Base-by-base conservation (phyloP, 345 rosid genomes). In the Ceriops tagal region DNA sequence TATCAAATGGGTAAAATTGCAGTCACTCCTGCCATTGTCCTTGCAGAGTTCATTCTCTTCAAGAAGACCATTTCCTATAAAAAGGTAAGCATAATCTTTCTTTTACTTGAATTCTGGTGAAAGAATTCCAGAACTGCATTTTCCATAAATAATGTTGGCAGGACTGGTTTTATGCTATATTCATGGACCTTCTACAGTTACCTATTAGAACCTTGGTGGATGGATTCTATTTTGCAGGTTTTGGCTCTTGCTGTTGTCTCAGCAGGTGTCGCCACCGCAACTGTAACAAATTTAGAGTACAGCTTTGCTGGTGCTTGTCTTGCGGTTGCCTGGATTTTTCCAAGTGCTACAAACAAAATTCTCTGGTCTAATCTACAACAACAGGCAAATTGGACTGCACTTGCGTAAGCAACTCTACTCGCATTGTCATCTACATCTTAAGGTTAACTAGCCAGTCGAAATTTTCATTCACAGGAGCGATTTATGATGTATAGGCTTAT, bases 1-100 rank as follows among this genome's bases (percentile, higher is more conserved):
- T 95, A 95, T 77, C 99, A 92, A 77, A 90, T 92, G 99, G 92
- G 92, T 69, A 92, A 95, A 83, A 92, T 95, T 56, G 98, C 98
- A 2, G 98, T 95, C 70, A 95, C 98, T 70, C 98, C 99, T 15
- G 87, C 98, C 37, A 90, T 95, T 70, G 96, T 89, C 65, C 82
- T 95, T 47, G 85, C 93, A 1, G 99, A 95, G 73, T 92, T 92
- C 71, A 39, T 87, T 20, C 87, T 87, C 46, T 84, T 81, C 58
- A 75, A 84, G 75, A 92, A 88, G 86, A 84, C 83, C 24, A 82
- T 92, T 62, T 86, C 96, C 49, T 68, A 66, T 61, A 68, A 76
- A 62, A 90, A 90, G 98, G 97, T 89, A 24, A 18, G 18, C 37
- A 0, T 5, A 3, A 3, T 43, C 49, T 43, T 13, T 43, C 49